Evolutionary conservation across 176 grass and related monocot species (phyloP), one percentile per base, ranked within the genome.

Genomic region (Avena atlantica): DNA sequence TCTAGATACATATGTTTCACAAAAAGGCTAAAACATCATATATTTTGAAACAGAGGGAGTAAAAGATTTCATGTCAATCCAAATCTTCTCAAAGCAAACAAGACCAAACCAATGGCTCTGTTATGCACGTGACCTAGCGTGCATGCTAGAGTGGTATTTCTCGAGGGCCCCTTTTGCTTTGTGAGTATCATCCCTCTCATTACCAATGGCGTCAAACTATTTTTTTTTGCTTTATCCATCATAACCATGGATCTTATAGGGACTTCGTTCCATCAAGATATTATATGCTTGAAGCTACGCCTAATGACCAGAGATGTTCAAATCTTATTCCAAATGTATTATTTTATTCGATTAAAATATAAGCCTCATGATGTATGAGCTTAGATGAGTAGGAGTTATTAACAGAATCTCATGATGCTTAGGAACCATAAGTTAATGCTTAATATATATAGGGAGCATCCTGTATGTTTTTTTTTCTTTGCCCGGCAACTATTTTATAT

Each of bases 281-380:
- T 42, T 79, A 21, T 78, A 59, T 61, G 55, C 20, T 17, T 79
- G 55, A 60, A 60, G 53, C 76, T 23, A 60, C 19, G 31, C 60
- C 20, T 12, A 42, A 20, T 79, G 31, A 55, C 76, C 19, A 56
- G 2, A 77, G 21, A 48, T 52, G 36, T 50, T 19, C 3, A 21
- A 52, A 63, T 62, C 31, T 65, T 77, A 16, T 64, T 76, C 62
- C 44, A 77, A 52, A 85, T 79, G 72, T 85, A 58, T 71, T 29
- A 16, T 37, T 62, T 23, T 65, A 57, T 64, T 76, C 2, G 64
- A 6, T 23, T 36, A 14, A 75, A 63, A 12, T 84, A 60, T 40
- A 44, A 76, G 14, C 16, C 8, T 34, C 17, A 14, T 34, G 55
- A 51, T 16, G 24, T 40, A 51, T 61, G 13, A 64, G 23, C 71